These are phyloP conservation scores for Kurtzmaniella quercitrusa DNA, from an alignment of 1,139 yeast genomes.

Conservation along the genomic window DNA sequence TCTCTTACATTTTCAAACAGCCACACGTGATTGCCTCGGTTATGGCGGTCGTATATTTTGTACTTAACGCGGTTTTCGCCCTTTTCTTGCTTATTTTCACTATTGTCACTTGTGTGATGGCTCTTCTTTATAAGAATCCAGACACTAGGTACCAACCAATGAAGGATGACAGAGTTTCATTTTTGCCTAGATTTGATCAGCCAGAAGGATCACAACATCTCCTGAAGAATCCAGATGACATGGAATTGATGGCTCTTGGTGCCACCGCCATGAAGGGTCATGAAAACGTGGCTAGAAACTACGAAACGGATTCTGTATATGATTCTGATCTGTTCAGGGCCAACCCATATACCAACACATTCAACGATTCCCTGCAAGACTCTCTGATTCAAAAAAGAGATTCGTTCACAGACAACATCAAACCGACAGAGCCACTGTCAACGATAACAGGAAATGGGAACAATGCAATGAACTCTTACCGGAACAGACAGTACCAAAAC, in stretches of 20 bases:
- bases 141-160: constrained; percentile 95
- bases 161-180: constrained; percentile 94
- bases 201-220: constrained; percentile 27
- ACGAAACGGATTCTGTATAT: constrained; percentile 31
- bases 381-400: constrained; percentile 22
- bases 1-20: constrained; percentile 77
- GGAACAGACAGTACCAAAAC: constrained; percentile 1
- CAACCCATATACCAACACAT: constrained; percentile 5
- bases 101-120: constrained; percentile 80
- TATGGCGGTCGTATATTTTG: constrained; percentile 89
- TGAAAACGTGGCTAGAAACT: constrained; percentile 35
- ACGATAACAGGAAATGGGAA: constrained; percentile 43
- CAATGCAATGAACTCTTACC: constrained; percentile 26
- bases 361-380: constrained; percentile 9
- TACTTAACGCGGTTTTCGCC: constrained; percentile 86
- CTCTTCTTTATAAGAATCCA: constrained; percentile 84
- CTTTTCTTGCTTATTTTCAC: constrained; percentile 78
- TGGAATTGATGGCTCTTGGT: constrained; percentile 85
- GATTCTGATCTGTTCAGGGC: constrained; percentile 25
- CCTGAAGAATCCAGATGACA: constrained; percentile 47
- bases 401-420: constrained; percentile 29
- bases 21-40: constrained; percentile 86
- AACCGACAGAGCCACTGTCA: constrained; percentile 42
- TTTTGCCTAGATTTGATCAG: constrained; percentile 62
- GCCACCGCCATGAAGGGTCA: constrained; percentile 84